Base-by-base conservation (phyloP, 169 alveolate genomes). In the Babesia sp. region DNA sequence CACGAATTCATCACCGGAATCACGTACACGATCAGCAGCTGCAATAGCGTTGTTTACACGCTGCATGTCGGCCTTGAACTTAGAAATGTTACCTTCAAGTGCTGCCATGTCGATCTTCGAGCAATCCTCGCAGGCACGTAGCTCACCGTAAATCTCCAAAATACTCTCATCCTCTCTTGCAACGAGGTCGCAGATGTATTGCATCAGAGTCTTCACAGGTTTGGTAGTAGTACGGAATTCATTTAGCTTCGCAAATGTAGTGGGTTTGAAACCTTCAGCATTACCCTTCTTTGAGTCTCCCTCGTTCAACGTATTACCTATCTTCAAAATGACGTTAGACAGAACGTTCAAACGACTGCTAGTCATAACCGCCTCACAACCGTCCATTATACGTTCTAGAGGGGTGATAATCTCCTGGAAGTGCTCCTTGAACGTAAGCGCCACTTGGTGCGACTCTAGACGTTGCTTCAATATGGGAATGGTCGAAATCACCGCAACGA, bases 261-360 rank as follows among this genome's bases (percentile, higher is more conserved):
- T 90, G 79, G 94, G 90, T 79, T 91, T 93, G 86, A 93, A 93
- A 41, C 96, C 96, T 46, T 84, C 88, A 3, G 96, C 96, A 67
- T 92, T 89, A 42, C 96, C 96, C 86, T 92, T 90, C 70, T 90
- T 92, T 9, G 96, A 87, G 74, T 93, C 95, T 20, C 95, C 95
- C 61, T 79, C 87, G 73, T 93, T 93, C 63, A 93, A 77, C 45
- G 92, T 80, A 67, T 93, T 93, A 50, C 96, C 96, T 39, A 93
- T 87, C 45, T 86, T 88, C 36, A 93, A 83, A n/a, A 93, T 90
- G 18, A 92, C 86, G 54, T 91, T 84, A 57, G 91, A 80, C n/a
- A 93, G 76, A 36, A 87, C 87, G 57, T 89, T 90, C 41, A 93
- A 83, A 48, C 87, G 86, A 6, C 61, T 54, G 34, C 91, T 85